Conservation (phyloP, 768 basidiomycete genomes). For the Hericium rajendrae region DNA sequence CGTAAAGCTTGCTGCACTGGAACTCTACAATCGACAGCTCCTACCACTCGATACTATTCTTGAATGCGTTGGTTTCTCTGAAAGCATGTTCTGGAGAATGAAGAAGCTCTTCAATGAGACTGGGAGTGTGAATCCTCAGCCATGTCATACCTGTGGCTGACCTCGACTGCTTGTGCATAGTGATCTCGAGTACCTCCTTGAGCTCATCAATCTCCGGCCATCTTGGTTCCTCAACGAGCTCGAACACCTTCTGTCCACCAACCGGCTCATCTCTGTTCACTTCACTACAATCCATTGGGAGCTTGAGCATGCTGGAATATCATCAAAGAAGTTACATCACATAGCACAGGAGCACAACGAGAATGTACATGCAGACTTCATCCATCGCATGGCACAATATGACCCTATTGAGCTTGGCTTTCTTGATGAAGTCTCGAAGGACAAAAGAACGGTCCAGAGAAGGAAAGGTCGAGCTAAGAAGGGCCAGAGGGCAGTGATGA, state of each 20-base stretch:
- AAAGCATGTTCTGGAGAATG: background rate
- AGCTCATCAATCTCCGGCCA: slow-evolving; percentile 16
- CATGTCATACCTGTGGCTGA: background rate
- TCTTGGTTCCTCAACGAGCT: slow-evolving; percentile 29
- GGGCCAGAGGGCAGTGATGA: background rate
- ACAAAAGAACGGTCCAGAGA: background rate
- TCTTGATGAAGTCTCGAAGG: slow-evolving; percentile 3
- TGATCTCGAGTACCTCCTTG: background rate
- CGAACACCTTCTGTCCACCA: slow-evolving; percentile 11
- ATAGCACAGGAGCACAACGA: slow-evolving; percentile 25
- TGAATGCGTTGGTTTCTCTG: background rate
- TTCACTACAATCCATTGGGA: slow-evolving; percentile 24
- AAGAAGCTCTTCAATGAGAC: background rate
- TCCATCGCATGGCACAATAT: slow-evolving; percentile 21
- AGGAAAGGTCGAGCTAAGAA: background rate
- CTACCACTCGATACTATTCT: background rate
- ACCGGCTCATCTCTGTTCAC: slow-evolving; percentile 26
- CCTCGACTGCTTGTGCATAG: background rate
- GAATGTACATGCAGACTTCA: slow-evolving; percentile 16
- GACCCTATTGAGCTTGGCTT: slow-evolving; percentile 25
- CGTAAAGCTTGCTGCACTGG: background rate
- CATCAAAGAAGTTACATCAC: slow-evolving; percentile 23
- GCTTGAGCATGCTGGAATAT: slow-evolving; percentile 20
- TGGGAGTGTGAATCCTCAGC: background rate
- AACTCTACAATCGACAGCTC: background rate